These are phyloP conservation scores for Fusarium staphyleae DNA, from an alignment of 2,329 filamentous ascomycete species.

Conservation along the genomic window DNA sequence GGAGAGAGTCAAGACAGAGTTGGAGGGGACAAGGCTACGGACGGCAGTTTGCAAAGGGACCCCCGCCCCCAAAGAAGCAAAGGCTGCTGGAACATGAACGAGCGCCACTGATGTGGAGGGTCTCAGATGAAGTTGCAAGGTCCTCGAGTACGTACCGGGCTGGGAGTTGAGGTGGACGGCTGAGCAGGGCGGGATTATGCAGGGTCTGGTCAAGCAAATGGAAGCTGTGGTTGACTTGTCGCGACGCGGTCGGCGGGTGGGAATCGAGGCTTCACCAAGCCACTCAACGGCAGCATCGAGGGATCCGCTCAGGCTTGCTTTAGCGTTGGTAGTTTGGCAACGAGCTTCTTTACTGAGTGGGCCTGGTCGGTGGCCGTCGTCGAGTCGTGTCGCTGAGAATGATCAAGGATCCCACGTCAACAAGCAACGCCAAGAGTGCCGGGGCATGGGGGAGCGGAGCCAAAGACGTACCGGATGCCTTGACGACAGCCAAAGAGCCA, in stretches of 20 bases:
- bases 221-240: constrained; percentile 32
- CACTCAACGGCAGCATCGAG: constrained; percentile 43
- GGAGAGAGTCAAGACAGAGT: constrained; percentile 19
- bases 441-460: constrained; percentile 15
- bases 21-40: constrained; percentile 43
- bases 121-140: constrained; percentile 41
- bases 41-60: constrained; percentile 44
- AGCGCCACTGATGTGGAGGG: constrained; percentile 45
- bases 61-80: constrained; percentile 30
- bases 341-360: constrained; percentile 32
- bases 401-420: constrained; percentile 39
- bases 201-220: constrained; percentile 41
- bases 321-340: constrained; percentile 41
- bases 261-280: constrained; percentile 39
- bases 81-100: constrained; percentile 33
- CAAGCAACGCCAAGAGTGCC: constrained; percentile 38
- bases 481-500: constrained; percentile 22
- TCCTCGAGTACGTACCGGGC: constrained; percentile 33
- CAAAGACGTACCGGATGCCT: constrained; percentile 38
- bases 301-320: constrained; percentile 39
- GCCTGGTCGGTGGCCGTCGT: constrained; percentile 29
- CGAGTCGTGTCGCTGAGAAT: constrained; percentile 33
- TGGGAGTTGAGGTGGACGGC: constrained; percentile 38
- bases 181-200: constrained; percentile 42
- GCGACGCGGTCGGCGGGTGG: constrained; percentile 32